Conservation (phyloP, 192 early-diverging fungal species). For the Rhizophagus sp. region DNA sequence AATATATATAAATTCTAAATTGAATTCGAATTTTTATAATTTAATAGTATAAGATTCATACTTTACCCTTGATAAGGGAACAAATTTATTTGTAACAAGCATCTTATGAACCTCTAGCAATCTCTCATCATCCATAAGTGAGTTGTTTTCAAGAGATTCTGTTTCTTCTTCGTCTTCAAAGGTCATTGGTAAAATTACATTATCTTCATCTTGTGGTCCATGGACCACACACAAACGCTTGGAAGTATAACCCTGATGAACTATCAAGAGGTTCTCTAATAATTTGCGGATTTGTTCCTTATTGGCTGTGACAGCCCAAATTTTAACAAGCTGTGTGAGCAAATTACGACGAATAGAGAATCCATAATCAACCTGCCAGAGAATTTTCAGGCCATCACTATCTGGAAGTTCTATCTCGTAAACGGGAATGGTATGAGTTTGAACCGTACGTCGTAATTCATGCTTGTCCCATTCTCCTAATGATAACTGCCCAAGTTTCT, state of each 20-base stretch:
- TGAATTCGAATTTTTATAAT: not conserved
- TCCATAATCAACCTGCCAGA: constrained; percentile 21
- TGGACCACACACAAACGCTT: not conserved
- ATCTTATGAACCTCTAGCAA: constrained; percentile 18
- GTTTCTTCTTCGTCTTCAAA: not conserved
- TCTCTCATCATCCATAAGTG: constrained; percentile 11
- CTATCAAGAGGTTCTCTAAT: constrained; percentile 14
- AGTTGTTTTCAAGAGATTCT: not conserved
- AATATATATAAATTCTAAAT: not conserved
- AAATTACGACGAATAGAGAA: not conserved
- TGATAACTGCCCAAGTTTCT: constrained; percentile 13
- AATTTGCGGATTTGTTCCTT: not conserved
- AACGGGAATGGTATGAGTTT: not conserved
- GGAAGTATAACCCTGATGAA: constrained; percentile 6
- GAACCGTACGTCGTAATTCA: not conserved
- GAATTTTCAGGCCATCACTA: not conserved
- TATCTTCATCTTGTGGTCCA: not conserved
- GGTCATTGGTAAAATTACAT: constrained; percentile 8
- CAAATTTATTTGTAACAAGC: constrained; percentile 26
- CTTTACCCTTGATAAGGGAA: constrained; percentile 26
- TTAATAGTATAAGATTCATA: not conserved
- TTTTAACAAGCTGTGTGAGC: constrained; percentile 6
- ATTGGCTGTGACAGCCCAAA: constrained; percentile 15
- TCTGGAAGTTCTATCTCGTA: constrained; percentile 10
- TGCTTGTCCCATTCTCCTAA: constrained; percentile 13